These are phyloP conservation scores for Colletotrichum liaoningense DNA, from an alignment of 2,329 filamentous ascomycete genomes.

Conservation along the genomic window DNA sequence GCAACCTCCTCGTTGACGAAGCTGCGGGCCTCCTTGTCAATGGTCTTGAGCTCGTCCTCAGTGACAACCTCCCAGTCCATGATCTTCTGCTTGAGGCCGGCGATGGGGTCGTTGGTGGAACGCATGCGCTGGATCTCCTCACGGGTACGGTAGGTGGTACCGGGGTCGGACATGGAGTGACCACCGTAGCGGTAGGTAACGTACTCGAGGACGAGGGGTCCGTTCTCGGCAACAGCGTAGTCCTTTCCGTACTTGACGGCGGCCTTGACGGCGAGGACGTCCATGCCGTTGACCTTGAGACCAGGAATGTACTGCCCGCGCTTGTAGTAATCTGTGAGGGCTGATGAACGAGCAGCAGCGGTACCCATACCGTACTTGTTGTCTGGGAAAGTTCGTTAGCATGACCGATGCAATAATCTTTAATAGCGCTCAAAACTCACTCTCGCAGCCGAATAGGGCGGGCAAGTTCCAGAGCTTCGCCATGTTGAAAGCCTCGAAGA, in stretches of 20 bases:
- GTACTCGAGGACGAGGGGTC: slow-evolving; percentile 96
- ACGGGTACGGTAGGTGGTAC: slow-evolving; percentile 98
- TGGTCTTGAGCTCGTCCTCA: slow-evolving; percentile 94
- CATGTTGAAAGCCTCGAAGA: slow-evolving; percentile 99
- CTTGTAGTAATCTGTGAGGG: slow-evolving; percentile 99
- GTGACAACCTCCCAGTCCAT: slow-evolving; percentile 92
- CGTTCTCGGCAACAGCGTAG: slow-evolving; percentile 84
- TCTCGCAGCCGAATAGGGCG: slow-evolving; percentile 97
- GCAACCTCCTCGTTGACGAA: slow-evolving; percentile 92
- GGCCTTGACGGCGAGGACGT: slow-evolving; percentile 96
- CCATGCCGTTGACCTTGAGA: slow-evolving; percentile 99
- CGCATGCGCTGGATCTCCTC: slow-evolving; percentile 99
- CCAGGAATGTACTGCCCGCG: slow-evolving; percentile 99
- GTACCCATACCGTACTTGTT: slow-evolving; percentile 99
- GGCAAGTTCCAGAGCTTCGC: slow-evolving; percentile 99
- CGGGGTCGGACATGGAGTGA: slow-evolving; percentile 99
- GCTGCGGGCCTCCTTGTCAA: slow-evolving; percentile 93
- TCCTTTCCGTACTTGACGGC: slow-evolving; percentile 95
- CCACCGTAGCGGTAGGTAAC: slow-evolving; percentile 99
- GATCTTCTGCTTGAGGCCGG: slow-evolving; percentile 97
- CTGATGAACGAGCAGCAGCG: slow-evolving; percentile 90
- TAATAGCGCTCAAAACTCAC: slow-evolving; percentile 65
- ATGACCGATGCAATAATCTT: neutral
- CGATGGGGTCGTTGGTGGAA: slow-evolving; percentile 97
- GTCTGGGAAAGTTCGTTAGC: slow-evolving; percentile 67